phyloP scores from a whole-genome alignment of 345 rosid species.

The Eucalyptus polyanthemos region DNA sequence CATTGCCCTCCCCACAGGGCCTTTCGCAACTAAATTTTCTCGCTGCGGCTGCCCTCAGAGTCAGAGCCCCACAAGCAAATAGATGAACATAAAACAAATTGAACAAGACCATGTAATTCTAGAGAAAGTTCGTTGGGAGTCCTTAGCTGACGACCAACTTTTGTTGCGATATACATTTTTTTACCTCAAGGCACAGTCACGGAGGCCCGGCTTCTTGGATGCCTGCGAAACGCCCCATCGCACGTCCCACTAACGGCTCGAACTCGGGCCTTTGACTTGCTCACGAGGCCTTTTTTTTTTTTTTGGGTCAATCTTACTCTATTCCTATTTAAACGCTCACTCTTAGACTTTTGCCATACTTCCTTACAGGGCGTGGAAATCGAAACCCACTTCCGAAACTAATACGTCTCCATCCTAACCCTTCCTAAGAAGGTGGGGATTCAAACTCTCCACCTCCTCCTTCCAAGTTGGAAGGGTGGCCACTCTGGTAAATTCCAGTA shows the following conservation, averaged over 20 bases:
- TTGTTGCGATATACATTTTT: not conserved
- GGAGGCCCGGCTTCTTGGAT: not conserved
- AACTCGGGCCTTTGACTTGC: not conserved
- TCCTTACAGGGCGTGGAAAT: no score
- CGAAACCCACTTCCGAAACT: no score
- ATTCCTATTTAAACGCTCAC: no score
- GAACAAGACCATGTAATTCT: not conserved
- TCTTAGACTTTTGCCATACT: rapidly evolving
- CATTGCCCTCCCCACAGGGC: not conserved
- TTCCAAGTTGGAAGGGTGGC: no score
- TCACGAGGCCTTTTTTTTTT: not conserved
- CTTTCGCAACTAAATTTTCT: not conserved
- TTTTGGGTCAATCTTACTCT: no score
- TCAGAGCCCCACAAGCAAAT: not conserved
- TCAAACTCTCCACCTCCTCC: no score
- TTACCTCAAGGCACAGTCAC: not conserved
- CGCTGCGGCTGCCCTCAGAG: not conserved
- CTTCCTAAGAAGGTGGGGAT: no score
- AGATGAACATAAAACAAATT: not conserved
- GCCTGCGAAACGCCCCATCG: not conserved
- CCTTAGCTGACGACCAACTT: not conserved
- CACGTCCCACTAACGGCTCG: not conserved
- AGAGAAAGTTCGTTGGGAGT: not conserved
- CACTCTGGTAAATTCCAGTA: rapidly evolving
- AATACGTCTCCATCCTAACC: no score